A percentile compares a stretch with the other conserved stretches of the same genome.
Conservation (phyloP, 1,139 yeast genomes). For the Hemisphaericaspora xylanilytica region DNA sequence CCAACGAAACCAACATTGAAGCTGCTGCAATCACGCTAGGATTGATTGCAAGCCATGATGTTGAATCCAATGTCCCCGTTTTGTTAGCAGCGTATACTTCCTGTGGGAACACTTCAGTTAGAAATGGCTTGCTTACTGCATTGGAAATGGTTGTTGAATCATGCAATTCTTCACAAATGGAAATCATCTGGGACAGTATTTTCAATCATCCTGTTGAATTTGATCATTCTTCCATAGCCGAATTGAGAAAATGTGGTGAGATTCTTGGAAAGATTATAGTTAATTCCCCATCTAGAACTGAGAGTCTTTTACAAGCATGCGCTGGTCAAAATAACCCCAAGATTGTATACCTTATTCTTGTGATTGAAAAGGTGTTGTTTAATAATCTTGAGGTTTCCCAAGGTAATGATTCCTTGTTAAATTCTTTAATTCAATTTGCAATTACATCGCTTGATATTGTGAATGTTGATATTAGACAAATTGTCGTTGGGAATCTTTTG, state of each 20-base stretch:
- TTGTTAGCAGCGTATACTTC: slow-evolving; percentile 9
- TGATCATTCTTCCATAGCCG: slow-evolving; percentile 16
- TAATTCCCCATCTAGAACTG: slow-evolving; percentile 17
- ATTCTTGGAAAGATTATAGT: slow-evolving; percentile 25
- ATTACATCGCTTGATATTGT: slow-evolving; percentile 21
- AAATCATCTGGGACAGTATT: slow-evolving; percentile 18
- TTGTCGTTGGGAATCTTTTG: slow-evolving; percentile 57
- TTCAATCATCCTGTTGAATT: slow-evolving; percentile 18
- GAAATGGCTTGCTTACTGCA: slow-evolving; percentile 32
- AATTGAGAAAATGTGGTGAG: slow-evolving; percentile 33
- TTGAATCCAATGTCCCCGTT: slow-evolving; percentile 5
- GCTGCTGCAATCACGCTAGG: slow-evolving; percentile 59
- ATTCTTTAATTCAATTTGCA: slow-evolving; percentile 15
- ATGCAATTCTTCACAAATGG: slow-evolving; percentile 12
- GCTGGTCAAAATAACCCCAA: slow-evolving; percentile 19
- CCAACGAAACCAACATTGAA: slow-evolving; percentile 38
- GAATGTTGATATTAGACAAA: slow-evolving; percentile 49
- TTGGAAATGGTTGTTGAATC: slow-evolving; percentile 20
- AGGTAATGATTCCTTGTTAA: slow-evolving; percentile 13
- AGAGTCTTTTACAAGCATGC: slow-evolving; percentile 12
- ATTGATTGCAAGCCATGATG: slow-evolving; percentile 25
- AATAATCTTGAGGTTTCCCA: slow-evolving; percentile 18
- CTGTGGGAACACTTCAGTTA: slow-evolving; percentile 20
- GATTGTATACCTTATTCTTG: slow-evolving; percentile 30
- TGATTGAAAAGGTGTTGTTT: slow-evolving; percentile 33